A percentile compares a stretch with the other conserved stretches of the same genome.
These are phyloP conservation scores for Claviceps humidiphila DNA, from an alignment of 2,329 filamentous ascomycete species.

Conservation along the genomic window DNA sequence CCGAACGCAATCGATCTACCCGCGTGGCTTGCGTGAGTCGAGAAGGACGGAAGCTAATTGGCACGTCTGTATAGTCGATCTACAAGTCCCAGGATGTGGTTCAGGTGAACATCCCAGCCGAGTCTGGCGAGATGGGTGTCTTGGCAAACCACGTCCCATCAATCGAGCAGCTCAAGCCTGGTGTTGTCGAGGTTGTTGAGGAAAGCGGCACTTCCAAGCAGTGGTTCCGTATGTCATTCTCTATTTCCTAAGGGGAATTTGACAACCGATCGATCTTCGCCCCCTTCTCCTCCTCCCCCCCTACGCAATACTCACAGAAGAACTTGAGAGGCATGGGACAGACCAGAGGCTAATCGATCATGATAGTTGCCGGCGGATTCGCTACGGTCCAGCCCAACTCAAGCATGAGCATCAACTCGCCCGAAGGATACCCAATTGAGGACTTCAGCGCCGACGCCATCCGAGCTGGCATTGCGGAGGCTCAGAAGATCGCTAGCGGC, in stretches of 20 bases:
- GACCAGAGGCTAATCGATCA: constrained; percentile 5
- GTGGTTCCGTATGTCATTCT: constrained; percentile 75
- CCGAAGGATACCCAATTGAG: constrained; percentile 87
- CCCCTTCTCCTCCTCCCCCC: neutral
- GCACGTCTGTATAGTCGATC: constrained; percentile 46
- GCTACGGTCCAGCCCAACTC: constrained; percentile 95
- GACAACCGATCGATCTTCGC: neutral
- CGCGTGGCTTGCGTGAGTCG: constrained; percentile 8
- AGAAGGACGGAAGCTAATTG: constrained; percentile 30
- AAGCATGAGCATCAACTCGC: constrained; percentile 91
- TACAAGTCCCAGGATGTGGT: constrained; percentile 60
- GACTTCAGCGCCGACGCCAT: constrained; percentile 92
- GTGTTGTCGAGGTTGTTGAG: constrained; percentile 88
- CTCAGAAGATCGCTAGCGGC: constrained; percentile 86
- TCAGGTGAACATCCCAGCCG: constrained; percentile 97
- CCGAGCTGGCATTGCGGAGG: constrained; percentile 79
- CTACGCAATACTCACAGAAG: neutral
- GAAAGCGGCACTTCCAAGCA: constrained; percentile 83
- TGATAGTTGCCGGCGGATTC: constrained; percentile 83
- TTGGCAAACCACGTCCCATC: constrained; percentile 97
- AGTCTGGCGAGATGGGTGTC: constrained; percentile 98
- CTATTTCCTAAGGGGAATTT: neutral
- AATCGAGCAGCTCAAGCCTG: constrained; percentile 97
- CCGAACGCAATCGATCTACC: constrained; percentile 16
- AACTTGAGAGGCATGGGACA: neutral